Percentiles rank a stretch among this genome's conserved stretches.
Evolutionary conservation across 192 early-diverging fungal genomes (phyloP).

Genomic region (Gamsiella multidivaricata): DNA sequence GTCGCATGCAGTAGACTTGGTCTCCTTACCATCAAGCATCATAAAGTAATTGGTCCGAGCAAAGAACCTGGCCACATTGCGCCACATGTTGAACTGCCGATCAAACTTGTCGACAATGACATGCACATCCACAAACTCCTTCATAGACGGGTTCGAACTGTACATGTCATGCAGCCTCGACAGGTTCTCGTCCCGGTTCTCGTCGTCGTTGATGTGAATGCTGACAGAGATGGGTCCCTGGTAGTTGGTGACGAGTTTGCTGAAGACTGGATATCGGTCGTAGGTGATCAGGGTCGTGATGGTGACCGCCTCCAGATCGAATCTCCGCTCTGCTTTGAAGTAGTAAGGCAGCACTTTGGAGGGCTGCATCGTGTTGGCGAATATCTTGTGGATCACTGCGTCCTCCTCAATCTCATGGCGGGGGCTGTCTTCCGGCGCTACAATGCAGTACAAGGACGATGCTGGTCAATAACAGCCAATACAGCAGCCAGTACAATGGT

Average conservation of each 20-base stretch:
- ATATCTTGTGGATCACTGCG: conserved; percentile 55
- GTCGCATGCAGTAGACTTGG: neutral
- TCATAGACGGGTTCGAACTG: conserved; percentile 57
- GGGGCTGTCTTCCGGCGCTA: neutral
- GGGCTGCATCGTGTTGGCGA: conserved; percentile 65
- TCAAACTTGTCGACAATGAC: conserved; percentile 69
- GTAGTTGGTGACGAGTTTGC: conserved; percentile 45
- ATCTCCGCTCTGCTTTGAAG: conserved; percentile 58
- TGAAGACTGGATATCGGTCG: conserved; percentile 56
- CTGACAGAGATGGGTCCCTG: conserved; percentile 66
- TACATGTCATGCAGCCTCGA: conserved; percentile 60
- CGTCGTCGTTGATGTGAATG: conserved; percentile 66
- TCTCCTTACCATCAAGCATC: conserved; percentile 62
- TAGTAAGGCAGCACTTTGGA: conserved; percentile 71
- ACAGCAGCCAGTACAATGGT: neutral
- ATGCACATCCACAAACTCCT: conserved; percentile 66
- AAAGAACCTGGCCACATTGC: conserved; percentile 73
- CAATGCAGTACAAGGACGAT: neutral
- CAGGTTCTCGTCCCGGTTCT: conserved; percentile 54
- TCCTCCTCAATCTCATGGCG: conserved; percentile 13
- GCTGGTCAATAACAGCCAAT: neutral
- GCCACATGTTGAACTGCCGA: conserved; percentile 73
- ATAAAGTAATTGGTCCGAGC: conserved; percentile 67
- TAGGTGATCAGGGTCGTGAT: conserved; percentile 66
- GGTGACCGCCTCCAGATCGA: conserved; percentile 64